phyloP scores from a whole-genome alignment of 139 green algal species.

The Dunaliella sp. region DNA sequence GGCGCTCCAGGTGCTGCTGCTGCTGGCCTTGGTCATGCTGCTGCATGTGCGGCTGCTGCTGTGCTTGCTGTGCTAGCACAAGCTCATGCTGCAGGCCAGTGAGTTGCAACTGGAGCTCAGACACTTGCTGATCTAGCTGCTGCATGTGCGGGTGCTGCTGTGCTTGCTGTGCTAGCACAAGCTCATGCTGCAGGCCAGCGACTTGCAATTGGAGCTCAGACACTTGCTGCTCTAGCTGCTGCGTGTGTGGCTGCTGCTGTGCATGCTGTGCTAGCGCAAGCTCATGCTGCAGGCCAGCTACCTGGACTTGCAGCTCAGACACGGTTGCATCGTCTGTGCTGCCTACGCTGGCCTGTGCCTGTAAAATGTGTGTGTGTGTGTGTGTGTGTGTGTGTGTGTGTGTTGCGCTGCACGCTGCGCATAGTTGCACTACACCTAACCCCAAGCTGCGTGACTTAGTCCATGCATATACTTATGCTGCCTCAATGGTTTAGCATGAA shows the following conservation, averaged over 20 bases:
- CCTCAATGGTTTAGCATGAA: too few species aligned
- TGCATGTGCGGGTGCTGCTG: not conserved
- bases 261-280: not conserved
- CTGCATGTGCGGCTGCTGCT: not conserved
- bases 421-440: too few species aligned
- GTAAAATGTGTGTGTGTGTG: too few species aligned
- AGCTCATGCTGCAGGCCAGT: not conserved
- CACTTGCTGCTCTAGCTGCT: not conserved
- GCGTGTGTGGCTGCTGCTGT: not conserved
- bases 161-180: not conserved
- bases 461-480: too few species aligned
- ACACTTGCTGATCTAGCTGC: not conserved
- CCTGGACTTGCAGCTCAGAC: conserved; percentile 3
- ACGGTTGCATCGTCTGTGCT: too few species aligned
- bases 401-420: too few species aligned
- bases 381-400: too few species aligned
- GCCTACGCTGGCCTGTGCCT: too few species aligned
- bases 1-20: conserved; percentile 6
- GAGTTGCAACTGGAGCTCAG: not conserved
- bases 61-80: not conserved
- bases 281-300: not conserved
- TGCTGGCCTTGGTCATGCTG: not conserved
- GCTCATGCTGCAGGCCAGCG: not conserved
- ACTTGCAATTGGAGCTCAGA: conserved; percentile 1
- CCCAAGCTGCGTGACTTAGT: too few species aligned